Evolutionary conservation across 345 rosid genomes (phyloP).

Genomic region (Ricinus communis): DNA sequence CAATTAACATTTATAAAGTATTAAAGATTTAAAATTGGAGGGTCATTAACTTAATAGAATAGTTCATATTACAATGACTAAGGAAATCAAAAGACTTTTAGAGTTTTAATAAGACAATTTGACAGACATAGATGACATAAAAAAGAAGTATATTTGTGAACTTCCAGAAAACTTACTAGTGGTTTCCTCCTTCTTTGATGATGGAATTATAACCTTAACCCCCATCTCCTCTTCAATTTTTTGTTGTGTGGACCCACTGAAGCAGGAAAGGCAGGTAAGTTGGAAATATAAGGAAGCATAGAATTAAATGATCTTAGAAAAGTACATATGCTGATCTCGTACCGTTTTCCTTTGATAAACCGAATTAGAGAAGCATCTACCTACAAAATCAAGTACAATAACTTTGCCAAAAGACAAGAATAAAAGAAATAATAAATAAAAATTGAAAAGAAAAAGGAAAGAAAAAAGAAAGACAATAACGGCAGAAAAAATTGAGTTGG

Average conservation of each 20-base stretch:
- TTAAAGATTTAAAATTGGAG: slow-evolving; percentile 12
- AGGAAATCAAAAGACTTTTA: background rate
- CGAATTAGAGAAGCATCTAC: slow-evolving; percentile 77
- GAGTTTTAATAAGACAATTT: slow-evolving; percentile 4
- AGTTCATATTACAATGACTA: background rate
- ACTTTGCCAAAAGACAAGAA: slow-evolving; percentile 4
- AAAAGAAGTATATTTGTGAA: background rate
- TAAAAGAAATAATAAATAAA: too few species aligned
- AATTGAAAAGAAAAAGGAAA: background rate
- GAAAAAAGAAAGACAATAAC: background rate
- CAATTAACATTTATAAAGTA: background rate
- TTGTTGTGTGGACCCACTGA: slow-evolving; percentile 65
- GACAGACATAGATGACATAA: background rate
- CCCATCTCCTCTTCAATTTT: slow-evolving; percentile 75
- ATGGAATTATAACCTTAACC: slow-evolving; percentile 67
- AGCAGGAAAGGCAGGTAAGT: slow-evolving; percentile 23
- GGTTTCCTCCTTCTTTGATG: slow-evolving; percentile 61
- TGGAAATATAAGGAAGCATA: slow-evolving; percentile 18
- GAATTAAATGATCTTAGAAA: slow-evolving; percentile 17
- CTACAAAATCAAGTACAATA: slow-evolving; percentile 40
- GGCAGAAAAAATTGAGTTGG: too few species aligned
- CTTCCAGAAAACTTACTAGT: slow-evolving; percentile 49
- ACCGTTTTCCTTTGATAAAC: slow-evolving; percentile 78
- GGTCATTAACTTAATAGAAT: background rate
- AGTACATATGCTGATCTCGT: slow-evolving; percentile 29